Conservation (phyloP, 805 yeast species). For the Yarrowia sp. region DNA sequence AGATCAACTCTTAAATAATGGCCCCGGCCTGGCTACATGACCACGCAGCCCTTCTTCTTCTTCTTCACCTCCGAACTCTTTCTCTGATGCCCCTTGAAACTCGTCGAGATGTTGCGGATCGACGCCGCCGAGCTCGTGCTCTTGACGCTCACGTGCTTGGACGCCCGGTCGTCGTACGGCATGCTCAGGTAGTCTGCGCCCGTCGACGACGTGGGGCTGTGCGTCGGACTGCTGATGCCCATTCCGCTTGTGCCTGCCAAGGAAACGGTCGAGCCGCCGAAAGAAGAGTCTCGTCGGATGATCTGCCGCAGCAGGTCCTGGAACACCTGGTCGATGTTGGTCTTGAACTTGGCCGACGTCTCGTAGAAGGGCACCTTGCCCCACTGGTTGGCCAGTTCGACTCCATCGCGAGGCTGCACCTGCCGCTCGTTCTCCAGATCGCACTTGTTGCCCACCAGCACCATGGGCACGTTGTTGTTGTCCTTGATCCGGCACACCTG, state of each 20-base stretch:
- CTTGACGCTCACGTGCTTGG: slow-evolving; percentile 15
- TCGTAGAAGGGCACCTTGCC: slow-evolving; percentile 89
- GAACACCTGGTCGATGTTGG: slow-evolving; percentile 89
- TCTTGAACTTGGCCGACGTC: slow-evolving; percentile 85
- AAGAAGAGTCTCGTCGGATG: slow-evolving; percentile 60
- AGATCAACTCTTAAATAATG: slow-evolving; percentile 26
- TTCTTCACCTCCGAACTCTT: slow-evolving; percentile 3
- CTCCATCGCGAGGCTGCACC: slow-evolving; percentile 78
- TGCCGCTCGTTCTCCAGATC: slow-evolving; percentile 74
- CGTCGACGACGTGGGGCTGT: slow-evolving; percentile 5
- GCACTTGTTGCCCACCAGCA: slow-evolving; percentile 86
- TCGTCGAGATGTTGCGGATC: slow-evolving; percentile 9
- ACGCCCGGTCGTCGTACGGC: not conserved
- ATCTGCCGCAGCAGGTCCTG: slow-evolving; percentile 86
- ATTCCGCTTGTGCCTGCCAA: slow-evolving; percentile 23
- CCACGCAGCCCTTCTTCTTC: slow-evolving; percentile 23
- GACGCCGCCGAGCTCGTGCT: slow-evolving; percentile 21
- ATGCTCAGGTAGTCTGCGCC: slow-evolving; percentile 13
- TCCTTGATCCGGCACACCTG: slow-evolving; percentile 85
- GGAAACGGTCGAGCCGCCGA: slow-evolving; percentile 22
- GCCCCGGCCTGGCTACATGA: too few species aligned
- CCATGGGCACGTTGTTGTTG: slow-evolving; percentile 73
- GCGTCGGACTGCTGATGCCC: slow-evolving; percentile 8
- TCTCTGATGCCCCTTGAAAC: slow-evolving; percentile 21
- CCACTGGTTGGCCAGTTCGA: slow-evolving; percentile 79